Conservation (phyloP, 345 rosid genomes). For the Citrus medica region DNA sequence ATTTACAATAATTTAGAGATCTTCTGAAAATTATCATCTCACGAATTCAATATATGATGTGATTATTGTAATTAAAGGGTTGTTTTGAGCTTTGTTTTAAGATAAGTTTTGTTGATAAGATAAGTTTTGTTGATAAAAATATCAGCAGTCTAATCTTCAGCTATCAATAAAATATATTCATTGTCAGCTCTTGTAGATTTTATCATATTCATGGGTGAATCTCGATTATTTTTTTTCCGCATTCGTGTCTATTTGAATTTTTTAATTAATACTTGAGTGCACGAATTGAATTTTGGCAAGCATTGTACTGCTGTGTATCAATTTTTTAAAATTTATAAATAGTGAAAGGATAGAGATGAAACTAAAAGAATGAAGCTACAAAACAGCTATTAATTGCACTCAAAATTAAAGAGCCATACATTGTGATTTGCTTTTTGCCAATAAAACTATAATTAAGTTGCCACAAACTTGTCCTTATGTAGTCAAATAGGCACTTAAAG, state of each 20-base stretch:
- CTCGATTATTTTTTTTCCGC: neutral
- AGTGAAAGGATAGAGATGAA: slow-evolving; percentile 1
- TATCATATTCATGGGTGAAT: neutral
- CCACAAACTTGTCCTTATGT: neutral
- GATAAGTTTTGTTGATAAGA: neutral
- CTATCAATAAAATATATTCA: neutral
- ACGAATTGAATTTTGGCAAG: neutral
- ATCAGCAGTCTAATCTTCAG: neutral
- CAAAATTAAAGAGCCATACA: neutral
- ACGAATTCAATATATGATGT: too few species aligned
- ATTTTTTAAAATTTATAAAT: neutral
- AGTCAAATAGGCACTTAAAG: neutral
- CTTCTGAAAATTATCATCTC: too few species aligned
- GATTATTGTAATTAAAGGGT: neutral
- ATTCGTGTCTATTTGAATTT: neutral
- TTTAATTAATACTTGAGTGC: neutral
- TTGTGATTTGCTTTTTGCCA: neutral
- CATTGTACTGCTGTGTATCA: neutral
- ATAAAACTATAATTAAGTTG: neutral
- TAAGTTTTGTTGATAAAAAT: neutral
- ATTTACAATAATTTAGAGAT: too few species aligned
- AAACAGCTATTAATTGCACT: neutral
- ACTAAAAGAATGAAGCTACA: too few species aligned
- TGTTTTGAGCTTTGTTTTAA: neutral
- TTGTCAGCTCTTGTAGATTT: neutral